Evolutionary conservation across 192 early-diverging fungal genomes (phyloP), one percentile per base, ranked within the genome.

Genomic region (Chytriomyces sp.): DNA sequence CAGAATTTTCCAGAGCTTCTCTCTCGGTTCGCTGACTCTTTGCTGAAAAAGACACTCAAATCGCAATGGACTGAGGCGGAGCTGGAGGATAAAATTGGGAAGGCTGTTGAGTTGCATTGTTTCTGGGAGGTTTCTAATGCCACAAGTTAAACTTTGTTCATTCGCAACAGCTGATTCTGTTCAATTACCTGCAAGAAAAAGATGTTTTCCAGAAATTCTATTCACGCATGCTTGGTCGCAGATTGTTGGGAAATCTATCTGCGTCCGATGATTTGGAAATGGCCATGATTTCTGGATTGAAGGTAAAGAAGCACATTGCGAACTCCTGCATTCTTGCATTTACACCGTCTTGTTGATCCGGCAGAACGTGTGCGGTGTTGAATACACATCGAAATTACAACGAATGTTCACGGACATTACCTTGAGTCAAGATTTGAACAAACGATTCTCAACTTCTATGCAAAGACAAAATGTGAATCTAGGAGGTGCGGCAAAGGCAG

Each of bases 151-250:
- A 49, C 64, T 5, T 60, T 47, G 46, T 75, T 59, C 47, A 5
- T 61, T 59, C 63, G 44, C 16, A 43, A 45, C 70, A 90, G 85
- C 87, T 94, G 23, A 84, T 88, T 18, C 76, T 96, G 8, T 96
- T 96, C 81, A 91, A 93, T 61, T 96, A 94, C 80, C 87, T 96
- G 20, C 92, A 95, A 61, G 95, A 96, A 70, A 96, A 96, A 72
- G 95, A 96, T 72, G 83, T 96, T 1, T 96, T 94, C 83, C 95
- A 96, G 85, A 95, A 95, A 82, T 94, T 94, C 72, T 96, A 96
- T 75, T 90, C 93, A 6, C 84, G 93, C 20, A 86, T 90, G 77
- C 85, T 96, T 28, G 95, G 93, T 5, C 94, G 93, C 75, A 88
- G 95, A 11, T 79, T 96, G 3, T 91, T 96, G n/a, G 88, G 91